Conservation (phyloP, 2,329 filamentous ascomycete species). For the Bipolaris gigantea region DNA sequence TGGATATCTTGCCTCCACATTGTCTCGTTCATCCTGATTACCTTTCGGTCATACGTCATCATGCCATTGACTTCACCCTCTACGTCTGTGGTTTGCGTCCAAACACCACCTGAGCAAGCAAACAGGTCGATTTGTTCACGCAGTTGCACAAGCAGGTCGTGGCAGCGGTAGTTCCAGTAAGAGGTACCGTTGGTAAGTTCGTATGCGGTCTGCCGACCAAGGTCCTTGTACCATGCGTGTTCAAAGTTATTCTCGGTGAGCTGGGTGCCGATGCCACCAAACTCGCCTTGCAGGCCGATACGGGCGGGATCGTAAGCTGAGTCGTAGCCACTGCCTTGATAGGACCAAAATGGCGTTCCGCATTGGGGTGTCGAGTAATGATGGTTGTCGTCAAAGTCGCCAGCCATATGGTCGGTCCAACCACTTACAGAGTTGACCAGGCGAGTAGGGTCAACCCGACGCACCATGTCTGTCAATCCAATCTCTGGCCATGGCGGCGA, state of each 20-base stretch:
- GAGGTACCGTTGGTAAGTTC: slow-evolving; percentile 63
- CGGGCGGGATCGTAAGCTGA: slow-evolving; percentile 56
- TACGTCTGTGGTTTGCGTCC: slow-evolving; percentile 75
- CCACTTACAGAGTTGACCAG: slow-evolving; percentile 66
- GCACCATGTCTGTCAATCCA: slow-evolving; percentile 58
- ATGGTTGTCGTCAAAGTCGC: slow-evolving; percentile 69
- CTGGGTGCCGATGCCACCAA: slow-evolving; percentile 69
- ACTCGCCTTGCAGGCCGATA: slow-evolving; percentile 72
- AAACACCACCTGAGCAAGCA: slow-evolving; percentile 68
- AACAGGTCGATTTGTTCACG: slow-evolving; percentile 56
- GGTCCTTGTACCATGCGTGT: slow-evolving; percentile 65
- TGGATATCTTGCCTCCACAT: slow-evolving; percentile 65
- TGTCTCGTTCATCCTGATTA: slow-evolving; percentile 58
- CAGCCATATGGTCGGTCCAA: slow-evolving; percentile 69
- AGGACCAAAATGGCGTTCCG: slow-evolving; percentile 68
- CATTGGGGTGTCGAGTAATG: slow-evolving; percentile 73
- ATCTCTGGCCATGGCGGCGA: slow-evolving; percentile 57
- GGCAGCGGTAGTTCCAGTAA: slow-evolving; percentile 68
- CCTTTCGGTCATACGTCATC: slow-evolving; percentile 67
- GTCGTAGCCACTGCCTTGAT: slow-evolving; percentile 55
- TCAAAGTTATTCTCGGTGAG: slow-evolving; percentile 54
- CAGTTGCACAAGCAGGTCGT: slow-evolving; percentile 54
- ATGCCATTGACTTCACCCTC: slow-evolving; percentile 75
- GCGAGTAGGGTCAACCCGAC: slow-evolving; percentile 63
- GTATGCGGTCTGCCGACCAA: slow-evolving; percentile 64